These are phyloP conservation scores for Xylariomycetidae sp. DNA, from an alignment of 2,329 filamentous ascomycete species.

Conservation along the genomic window DNA sequence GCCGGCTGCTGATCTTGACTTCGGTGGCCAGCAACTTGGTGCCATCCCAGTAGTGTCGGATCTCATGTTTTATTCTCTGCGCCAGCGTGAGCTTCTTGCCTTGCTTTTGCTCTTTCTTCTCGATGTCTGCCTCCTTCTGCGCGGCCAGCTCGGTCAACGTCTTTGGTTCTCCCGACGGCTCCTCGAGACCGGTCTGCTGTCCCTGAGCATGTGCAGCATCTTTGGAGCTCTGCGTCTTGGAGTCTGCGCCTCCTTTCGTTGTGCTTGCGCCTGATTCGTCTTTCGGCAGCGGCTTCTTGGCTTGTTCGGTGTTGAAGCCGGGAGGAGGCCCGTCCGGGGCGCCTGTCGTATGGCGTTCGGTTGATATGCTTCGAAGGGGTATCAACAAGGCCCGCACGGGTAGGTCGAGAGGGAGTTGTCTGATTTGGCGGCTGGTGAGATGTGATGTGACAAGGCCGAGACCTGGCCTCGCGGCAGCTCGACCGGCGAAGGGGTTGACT, in stretches of 20 bases:
- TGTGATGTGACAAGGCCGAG: constrained; percentile 40
- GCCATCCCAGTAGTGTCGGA: constrained; percentile 94
- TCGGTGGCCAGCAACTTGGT: constrained; percentile 91
- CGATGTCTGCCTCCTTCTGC: constrained; percentile 54
- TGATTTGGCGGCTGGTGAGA: constrained; percentile 41
- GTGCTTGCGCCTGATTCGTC: constrained; percentile 35
- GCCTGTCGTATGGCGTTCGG: constrained; percentile 50
- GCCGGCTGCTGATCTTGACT: constrained; percentile 82
- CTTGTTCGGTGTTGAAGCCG: constrained; percentile 84
- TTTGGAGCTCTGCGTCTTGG: constrained; percentile 28
- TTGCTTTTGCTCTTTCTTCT: constrained; percentile 64
- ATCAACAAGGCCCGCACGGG: constrained; percentile 52
- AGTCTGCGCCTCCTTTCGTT: constrained; percentile 27
- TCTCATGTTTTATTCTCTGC: constrained; percentile 93
- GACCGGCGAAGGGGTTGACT: constrained; percentile 47
- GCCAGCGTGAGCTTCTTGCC: constrained; percentile 81
- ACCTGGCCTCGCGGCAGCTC: constrained; percentile 38
- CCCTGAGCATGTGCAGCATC: not conserved
- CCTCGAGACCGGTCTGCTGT: constrained; percentile 10
- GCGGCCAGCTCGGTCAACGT: constrained; percentile 56
- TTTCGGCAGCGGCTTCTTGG: constrained; percentile 73
- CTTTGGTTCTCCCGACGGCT: constrained; percentile 32
- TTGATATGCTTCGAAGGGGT: constrained; percentile 50
- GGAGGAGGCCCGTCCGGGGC: constrained; percentile 65
- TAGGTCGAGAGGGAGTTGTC: constrained; percentile 37